Base-by-base conservation (phyloP, 768 basidiomycete genomes). In the Mycena pura region DNA sequence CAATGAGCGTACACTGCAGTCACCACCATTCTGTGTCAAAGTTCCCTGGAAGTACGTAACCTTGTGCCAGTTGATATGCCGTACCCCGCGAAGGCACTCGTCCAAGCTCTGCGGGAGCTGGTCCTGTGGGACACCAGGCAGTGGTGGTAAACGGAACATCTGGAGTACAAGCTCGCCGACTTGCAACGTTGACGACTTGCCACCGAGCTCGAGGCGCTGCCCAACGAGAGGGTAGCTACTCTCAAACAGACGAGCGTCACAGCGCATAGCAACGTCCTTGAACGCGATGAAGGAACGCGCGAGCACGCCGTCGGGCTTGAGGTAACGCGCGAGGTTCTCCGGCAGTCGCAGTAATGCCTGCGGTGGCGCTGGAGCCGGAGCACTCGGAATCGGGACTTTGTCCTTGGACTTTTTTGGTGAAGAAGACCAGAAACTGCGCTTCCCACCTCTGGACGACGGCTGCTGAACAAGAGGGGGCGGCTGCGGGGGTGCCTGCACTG, bases 61-160 rank as follows among this genome's bases (percentile, higher is more conserved):
- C 77, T 96, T 95, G 70, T 96, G 95, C 95, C 95, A 97, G 34
- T 90, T 89, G 56, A 94, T 88, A 68, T 96, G 91, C 60, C 93
- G 80, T 64, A 99, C 78, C 1, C 96, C 96, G 14, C 92, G 86
- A 67, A 90, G 84, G 68, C 93, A 96, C 69, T 98, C 96, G 54
- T 98, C 96, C 67, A 98, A 78, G 69, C 93, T 95, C 73, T 95
- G 91, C 14, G 96, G 96, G 19, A 98, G 79, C 62, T 93, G 84
- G 41, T 89, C 86, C 19, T 86, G 82, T 32, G 86, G 76, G 21
- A 97, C 78, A 17, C 94, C 93, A n/a, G 93, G 91, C 44, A 98
- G 74, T 3, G 95, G 86, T 0, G 96, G 96, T 11, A 99, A 77
- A 70, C 95, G 83, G 78, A 99, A 96, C 55, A 98, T 77, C 75